Evolutionary conservation across 495 filamentous ascomycete species (phyloP), one percentile per base, ranked within the genome.

Genomic region (Talaromyces wortmannii): DNA sequence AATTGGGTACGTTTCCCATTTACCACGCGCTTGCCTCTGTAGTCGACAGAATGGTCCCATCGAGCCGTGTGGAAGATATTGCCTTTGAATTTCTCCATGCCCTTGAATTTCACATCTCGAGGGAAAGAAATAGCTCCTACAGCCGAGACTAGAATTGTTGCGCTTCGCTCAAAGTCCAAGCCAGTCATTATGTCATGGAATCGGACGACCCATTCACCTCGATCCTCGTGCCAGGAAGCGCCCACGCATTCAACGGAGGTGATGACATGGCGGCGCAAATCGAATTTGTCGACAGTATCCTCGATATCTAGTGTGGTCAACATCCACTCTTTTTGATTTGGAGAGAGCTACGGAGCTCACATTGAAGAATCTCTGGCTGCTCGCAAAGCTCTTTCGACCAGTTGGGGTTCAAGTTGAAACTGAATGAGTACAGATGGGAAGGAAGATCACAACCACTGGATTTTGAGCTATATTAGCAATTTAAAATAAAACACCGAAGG

Each of bases 381-480:
- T 69, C 68, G 43, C 79, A 81, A 0, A 83, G 74, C 0, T 64
- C 58, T 33, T 66, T 65, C 0, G 73, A 75, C 82, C 83, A 85
- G 36, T 70, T 65, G 8, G 75, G 65, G 59, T 85, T 84, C 23
- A 66, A 71, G n/a, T 72, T 72, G 60, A 85, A 86, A 2, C 71
- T 77, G 65, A 82, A 81, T 40, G 69, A 76, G 65, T 86, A 86
- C 15, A 78, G 6, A 70, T 60, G n/a, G 4, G 81, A 74, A 51
- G 74, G 76, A 49, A 68, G 47, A 52, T 71, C 67, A 54, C 75
- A 79, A 45, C 73, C 77, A 15, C 58, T 57, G 90, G 78, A 59
- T 89, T 85, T 60, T n/a, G n/a, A n/a, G 33, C 3, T 45, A 6
- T 4, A 30, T n/a, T n/a, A 36, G 33, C 6, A 36, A 6, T 6